Evolutionary conservation across 2,329 filamentous ascomycete species (phyloP), one percentile per base, ranked within the genome.

Genomic region (Phaeomoniella chlamydospora): DNA sequence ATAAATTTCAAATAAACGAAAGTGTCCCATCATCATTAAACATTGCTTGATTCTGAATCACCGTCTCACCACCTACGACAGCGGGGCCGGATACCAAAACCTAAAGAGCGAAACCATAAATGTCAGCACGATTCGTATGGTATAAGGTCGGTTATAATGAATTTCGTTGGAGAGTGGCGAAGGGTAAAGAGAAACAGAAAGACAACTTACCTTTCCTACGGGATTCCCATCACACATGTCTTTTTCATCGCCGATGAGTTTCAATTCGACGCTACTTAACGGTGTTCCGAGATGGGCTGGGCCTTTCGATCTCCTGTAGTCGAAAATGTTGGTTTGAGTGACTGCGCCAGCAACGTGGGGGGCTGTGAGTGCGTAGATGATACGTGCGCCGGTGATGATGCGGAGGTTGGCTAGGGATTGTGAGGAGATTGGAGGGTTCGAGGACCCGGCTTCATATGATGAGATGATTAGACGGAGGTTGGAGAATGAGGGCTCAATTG

Each of bases 311-410:
- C 45, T 40, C 34, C 88, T 68, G 56, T 96, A 96, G 54, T 96
- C 88, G 51, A 83, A 92, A 29, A 87, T 69, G 41, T 83, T 77
- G 5, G 83, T 93, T 60, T 96, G 88, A 1, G 80, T 67, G n/a
- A 93, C 73, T 1, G 87, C 80, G 26, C 90, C 90, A 2, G 87
- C 88, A n/a, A 96, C 82, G 41, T 74, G 73, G 15, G 84, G 66
- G 1, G 81, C 77, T 13, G 85, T 81, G 37, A 98, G 67, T 3
- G 86, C 87, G 55, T 96, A 94, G 35, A 92, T 68, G 38, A 94
- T 67, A 35, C 85, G 74, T 2, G 85, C 79, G 17, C 80, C 74
- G 2, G 81, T 83, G 55, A 86, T 83, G 36, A 92, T 70, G 32
- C 87, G 76, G 39, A 96, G 60, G 50, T 94, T 84, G 0, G 81